Evolutionary conservation across 2,329 filamentous ascomycete species (phyloP), one percentile per base, ranked within the genome.

Genomic region (Phyllosticta citribraziliensis): DNA sequence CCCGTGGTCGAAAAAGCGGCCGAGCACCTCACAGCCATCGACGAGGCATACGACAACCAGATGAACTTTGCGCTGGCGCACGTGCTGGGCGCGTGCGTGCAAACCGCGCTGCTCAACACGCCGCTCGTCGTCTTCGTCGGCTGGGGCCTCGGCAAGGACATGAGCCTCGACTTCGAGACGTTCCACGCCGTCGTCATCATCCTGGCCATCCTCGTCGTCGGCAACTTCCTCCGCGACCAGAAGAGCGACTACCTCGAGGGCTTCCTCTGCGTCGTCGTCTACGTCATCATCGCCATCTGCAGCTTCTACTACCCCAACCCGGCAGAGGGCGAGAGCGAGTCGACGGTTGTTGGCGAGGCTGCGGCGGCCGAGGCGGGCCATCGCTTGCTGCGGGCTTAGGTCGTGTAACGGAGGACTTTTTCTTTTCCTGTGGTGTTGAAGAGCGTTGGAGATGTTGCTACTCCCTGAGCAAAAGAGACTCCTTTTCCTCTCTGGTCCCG

Each of bases 181-280:
- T 96, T 96, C 78, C 90, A 95, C 76, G 82, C 95, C 20, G 83
- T 88, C 61, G 81, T 95, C 65, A 78, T 97, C 9, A 84, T 97
- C 61, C 80, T 97, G 24, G 84, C 89, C 27, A 93, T 96, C 67
- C 79, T 97, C 52, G 90, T 91, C 0, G 89, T 96, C 2, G 91
- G 91, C 1, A 89, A 91, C 64, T 96, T 96, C 75, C 76, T 97
- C 60, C 81, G 91, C 56, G 92, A 97, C 70, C 86, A 89, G 66
- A 93, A 94, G 79, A 90, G 86, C 64, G 95, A 96, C 70, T 97
- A 95, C 69, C 82, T 97, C 4, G 92, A 97, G 73, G 92, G 92
- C 2, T 82, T 85, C 24, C 80, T 97, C 19, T 89, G 90, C 65
- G 84, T 96, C 19, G 81, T 88, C 58, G 80, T 85, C 11, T 87